Evolutionary conservation across 768 basidiomycete species (phyloP).

Genomic region (Cystobasidium onofrii): DNA sequence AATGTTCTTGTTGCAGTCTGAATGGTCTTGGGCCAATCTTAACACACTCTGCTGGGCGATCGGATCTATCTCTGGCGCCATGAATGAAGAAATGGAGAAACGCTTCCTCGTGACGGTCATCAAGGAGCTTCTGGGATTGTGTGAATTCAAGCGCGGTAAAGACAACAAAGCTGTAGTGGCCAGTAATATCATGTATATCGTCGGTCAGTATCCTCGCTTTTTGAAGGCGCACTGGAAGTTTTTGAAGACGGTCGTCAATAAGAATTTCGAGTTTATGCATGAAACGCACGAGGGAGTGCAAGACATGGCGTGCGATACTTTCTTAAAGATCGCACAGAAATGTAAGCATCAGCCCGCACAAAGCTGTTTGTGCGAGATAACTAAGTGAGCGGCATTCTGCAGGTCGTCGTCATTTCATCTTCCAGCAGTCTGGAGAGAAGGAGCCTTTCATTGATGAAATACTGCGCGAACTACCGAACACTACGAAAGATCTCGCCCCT

Average conservation of each 20-base stretch:
- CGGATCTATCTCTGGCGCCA: constrained; percentile 95
- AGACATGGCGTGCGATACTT: constrained; percentile 99
- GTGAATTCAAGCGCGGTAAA: constrained; percentile 97
- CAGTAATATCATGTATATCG: constrained; percentile 67
- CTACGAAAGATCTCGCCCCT: constrained; percentile 86
- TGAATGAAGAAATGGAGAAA: constrained; percentile 99
- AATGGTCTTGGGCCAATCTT: constrained; percentile 99
- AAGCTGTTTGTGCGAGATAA: background rate
- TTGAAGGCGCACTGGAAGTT: constrained; percentile 99
- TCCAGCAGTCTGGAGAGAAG: constrained; percentile 92
- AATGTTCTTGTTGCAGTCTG: constrained; percentile 52
- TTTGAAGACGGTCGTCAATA: constrained; percentile 98
- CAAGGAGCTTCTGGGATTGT: constrained; percentile 92
- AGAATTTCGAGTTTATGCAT: constrained; percentile 99
- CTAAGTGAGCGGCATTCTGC: constrained; percentile 49
- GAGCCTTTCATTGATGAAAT: constrained; percentile 99
- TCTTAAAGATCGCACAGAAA: constrained; percentile 99
- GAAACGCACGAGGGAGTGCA: constrained; percentile 99
- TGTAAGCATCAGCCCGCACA: constrained; percentile 47
- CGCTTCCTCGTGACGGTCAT: constrained; percentile 98
- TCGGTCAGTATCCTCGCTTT: constrained; percentile 98
- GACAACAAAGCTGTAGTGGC: constrained; percentile 97
- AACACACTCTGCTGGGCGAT: constrained; percentile 99
- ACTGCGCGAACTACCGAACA: constrained; percentile 76
- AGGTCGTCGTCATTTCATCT: constrained; percentile 73